These are phyloP conservation scores for Beauveria sp. DNA, from an alignment of 2,329 filamentous ascomycete genomes.

Conservation along the genomic window DNA sequence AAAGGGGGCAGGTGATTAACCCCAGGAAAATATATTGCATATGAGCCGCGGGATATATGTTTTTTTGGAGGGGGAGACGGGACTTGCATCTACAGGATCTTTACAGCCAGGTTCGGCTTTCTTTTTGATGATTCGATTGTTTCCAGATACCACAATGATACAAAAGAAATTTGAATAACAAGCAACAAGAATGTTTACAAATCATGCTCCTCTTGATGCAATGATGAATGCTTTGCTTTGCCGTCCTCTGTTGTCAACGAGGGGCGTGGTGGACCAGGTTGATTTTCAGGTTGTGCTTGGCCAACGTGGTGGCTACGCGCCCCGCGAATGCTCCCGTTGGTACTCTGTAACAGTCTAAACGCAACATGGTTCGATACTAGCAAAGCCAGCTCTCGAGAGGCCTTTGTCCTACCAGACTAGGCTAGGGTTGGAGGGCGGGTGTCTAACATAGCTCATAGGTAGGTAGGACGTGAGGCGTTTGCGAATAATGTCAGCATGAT, in stretches of 20 bases:
- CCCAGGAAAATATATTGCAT: neutral
- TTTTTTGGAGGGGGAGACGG: neutral
- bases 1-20: no score
- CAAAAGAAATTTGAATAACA: constrained; percentile 1
- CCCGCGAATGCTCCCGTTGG: neutral
- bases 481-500: neutral
- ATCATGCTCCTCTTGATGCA: no score
- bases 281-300: neutral
- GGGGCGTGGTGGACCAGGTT: neutral
- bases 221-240: neutral
- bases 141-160: constrained; percentile 8
- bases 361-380: neutral
- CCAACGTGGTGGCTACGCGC: neutral
- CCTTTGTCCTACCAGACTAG: neutral
- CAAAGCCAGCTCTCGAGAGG: neutral
- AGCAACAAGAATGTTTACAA: neutral
- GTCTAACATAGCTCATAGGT: neutral
- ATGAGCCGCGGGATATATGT: neutral
- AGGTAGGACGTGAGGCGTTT: neutral
- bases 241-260: neutral
- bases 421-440: neutral
- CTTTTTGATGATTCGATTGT: constrained; percentile 2
- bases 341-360: neutral
- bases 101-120: neutral
- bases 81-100: constrained; percentile 5